A percentile compares a stretch with the other conserved stretches of the same genome.
phyloP scores from a whole-genome alignment of 306 rosid species.

The Trifolium subterraneum region DNA sequence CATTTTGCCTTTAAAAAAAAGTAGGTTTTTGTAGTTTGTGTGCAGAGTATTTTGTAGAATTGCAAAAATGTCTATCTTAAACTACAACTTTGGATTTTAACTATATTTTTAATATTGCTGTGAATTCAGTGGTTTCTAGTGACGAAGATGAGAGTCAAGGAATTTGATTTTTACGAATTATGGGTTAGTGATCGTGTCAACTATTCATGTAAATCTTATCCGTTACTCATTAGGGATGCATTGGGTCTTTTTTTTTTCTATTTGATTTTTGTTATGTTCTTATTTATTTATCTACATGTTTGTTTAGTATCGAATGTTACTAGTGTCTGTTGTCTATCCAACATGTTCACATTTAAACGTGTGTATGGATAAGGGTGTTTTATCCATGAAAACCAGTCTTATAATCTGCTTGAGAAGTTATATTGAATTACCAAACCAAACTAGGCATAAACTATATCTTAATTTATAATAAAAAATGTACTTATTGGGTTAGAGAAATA shows the following conservation, averaged over 20 bases:
- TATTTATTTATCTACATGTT: not conserved
- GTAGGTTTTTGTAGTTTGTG: not conserved
- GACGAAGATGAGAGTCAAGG: not conserved
- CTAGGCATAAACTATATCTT: too few species aligned
- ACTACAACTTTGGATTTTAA: not conserved
- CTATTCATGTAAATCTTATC: not conserved
- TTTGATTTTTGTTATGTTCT: not conserved
- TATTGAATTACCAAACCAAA: not conserved
- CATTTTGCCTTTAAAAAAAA: too few species aligned
- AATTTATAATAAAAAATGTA: too few species aligned
- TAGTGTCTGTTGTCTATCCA: not conserved
- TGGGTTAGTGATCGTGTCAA: not conserved
- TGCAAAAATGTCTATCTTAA: not conserved
- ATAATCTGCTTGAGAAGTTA: not conserved
- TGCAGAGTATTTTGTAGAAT: not conserved
- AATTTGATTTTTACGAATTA: not conserved
- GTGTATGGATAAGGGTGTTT: not conserved
- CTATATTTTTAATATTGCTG: not conserved
- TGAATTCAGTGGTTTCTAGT: not conserved
- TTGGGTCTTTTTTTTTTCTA: not conserved
- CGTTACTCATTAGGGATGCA: not conserved
- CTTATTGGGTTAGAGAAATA: too few species aligned
- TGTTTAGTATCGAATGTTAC: not conserved
- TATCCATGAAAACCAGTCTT: conserved; percentile 1
- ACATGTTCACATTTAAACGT: too few species aligned